A percentile compares a stretch with the other conserved stretches of the same genome.
Evolutionary conservation across 768 basidiomycete species (phyloP).

Genomic region (Russula vinacea): DNA sequence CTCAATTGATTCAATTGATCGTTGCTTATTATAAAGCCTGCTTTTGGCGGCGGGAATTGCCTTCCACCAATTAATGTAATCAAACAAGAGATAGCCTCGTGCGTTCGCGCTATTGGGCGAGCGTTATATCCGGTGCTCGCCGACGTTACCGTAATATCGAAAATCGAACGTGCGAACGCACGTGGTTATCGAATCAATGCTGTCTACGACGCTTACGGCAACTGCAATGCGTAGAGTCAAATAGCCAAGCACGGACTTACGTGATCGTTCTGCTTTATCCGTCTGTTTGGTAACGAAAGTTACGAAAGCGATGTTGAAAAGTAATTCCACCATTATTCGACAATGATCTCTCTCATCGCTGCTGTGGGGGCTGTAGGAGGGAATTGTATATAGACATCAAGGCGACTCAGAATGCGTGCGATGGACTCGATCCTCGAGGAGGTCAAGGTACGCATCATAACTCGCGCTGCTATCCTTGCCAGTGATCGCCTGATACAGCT

Average conservation of each 20-base stretch:
- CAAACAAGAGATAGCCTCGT: not conserved
- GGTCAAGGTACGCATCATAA: not conserved
- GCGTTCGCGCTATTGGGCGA: not conserved
- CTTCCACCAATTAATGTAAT: no score
- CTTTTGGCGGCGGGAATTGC: no score
- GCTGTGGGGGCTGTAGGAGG: not conserved
- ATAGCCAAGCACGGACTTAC: not conserved
- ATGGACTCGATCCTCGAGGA: not conserved
- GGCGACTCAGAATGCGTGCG: not conserved
- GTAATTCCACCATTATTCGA: not conserved
- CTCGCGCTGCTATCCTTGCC: not conserved
- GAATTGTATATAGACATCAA: not conserved
- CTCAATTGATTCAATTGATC: no score
- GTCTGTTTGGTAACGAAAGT: no score
- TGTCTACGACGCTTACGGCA: no score
- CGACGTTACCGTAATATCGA: not conserved
- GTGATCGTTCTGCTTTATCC: not conserved
- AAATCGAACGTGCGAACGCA: not conserved
- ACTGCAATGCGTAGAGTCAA: not conserved
- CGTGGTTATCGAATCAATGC: not conserved
- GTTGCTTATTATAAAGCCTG: no score
- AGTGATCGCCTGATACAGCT: not conserved
- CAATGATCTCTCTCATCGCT: not conserved
- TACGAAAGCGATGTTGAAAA: not conserved
- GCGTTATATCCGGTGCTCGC: not conserved